These are phyloP conservation scores for Diaporthe citrichinensis DNA, from an alignment of 2,329 filamentous ascomycete genomes.

Conservation along the genomic window DNA sequence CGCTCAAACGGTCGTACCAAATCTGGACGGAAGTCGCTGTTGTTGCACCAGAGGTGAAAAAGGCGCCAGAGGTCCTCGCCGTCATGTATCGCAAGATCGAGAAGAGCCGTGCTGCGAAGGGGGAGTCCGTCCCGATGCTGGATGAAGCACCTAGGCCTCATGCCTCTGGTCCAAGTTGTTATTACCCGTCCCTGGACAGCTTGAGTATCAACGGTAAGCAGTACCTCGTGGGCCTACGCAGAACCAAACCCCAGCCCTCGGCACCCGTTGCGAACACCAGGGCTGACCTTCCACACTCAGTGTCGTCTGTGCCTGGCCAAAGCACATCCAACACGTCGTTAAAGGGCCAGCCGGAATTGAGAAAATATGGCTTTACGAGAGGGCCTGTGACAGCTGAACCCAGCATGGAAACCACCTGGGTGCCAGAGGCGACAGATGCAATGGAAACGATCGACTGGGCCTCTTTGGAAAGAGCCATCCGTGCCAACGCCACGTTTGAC, in stretches of 20 bases:
- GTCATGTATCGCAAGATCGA: constrained; percentile 60
- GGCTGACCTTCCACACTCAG: constrained; percentile 5
- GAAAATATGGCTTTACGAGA: constrained; percentile 12
- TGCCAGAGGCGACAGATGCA: constrained; percentile 30
- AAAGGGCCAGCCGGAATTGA: not conserved
- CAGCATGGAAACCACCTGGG: constrained; percentile 33
- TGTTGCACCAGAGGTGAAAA: constrained; percentile 57
- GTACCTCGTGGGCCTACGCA: not conserved
- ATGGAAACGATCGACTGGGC: constrained; percentile 34
- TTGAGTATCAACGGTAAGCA: constrained; percentile 27
- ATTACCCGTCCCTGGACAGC: constrained; percentile 17
- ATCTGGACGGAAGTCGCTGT: constrained; percentile 60
- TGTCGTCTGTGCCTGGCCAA: not conserved
- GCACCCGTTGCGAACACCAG: not conserved
- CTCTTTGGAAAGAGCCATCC: constrained; percentile 35
- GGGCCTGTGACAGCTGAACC: not conserved
- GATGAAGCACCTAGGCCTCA: not conserved
- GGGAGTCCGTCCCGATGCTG: constrained; percentile 16
- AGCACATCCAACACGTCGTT: not conserved
- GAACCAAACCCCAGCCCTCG: not conserved
- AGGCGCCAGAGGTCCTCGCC: constrained; percentile 61
- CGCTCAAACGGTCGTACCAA: constrained; percentile 58
- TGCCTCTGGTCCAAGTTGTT: not conserved
- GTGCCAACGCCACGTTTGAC: constrained; percentile 29
- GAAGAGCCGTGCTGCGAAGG: constrained; percentile 19